Evolutionary conservation across 257 asterid species (phyloP), one percentile per base, ranked within the genome.

Genomic region (Verbascum thapsus): DNA sequence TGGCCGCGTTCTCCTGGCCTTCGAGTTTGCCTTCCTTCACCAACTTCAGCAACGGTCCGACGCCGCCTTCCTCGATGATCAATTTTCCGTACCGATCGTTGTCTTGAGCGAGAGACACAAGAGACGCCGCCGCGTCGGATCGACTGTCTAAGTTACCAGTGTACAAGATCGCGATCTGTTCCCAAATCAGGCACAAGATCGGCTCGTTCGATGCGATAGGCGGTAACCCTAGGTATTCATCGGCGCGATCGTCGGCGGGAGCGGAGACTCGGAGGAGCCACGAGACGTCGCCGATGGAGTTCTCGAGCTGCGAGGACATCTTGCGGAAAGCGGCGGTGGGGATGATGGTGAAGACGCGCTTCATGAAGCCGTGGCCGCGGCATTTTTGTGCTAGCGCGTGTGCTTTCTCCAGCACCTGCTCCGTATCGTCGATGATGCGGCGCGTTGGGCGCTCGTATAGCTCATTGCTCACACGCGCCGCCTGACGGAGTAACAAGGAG

Each of bases 221-320:
- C 0, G 96, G 96, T 1, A 88, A 75, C 18, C 96, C 94, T 1
- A 85, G 80, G 66, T 79, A 77, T 69, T 76, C 90, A 53, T 81
- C 85, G n/a, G 19, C 86, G 7, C 88, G 78, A 42, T 84, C 92
- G 49, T 68, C 80, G 52, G 83, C 82, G 10, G 94, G 48, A 53
- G 88, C 94, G 7, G 95, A 85, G 41, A 88, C 91, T n/a, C 94
- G 81, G 49, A 88, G 82, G 54, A 88, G 84, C 96, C 96, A 88
- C 3, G 91, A 85, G 1, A 88, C 85, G 67, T 88, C 94, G 7
- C 88, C 94, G 58, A 85, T 78, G n/a, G 96, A 88, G 74, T 85
- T 88, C 41, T 85, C 96, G 1, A 88, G 76, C 17, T 73, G 85
- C 7, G 81, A 58, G 0, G 78, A 68, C 84, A 83, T 79, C 63